These are phyloP conservation scores for Chrysoporthe deuterocubensis DNA, from an alignment of 2,329 filamentous ascomycete genomes.

Conservation along the genomic window DNA sequence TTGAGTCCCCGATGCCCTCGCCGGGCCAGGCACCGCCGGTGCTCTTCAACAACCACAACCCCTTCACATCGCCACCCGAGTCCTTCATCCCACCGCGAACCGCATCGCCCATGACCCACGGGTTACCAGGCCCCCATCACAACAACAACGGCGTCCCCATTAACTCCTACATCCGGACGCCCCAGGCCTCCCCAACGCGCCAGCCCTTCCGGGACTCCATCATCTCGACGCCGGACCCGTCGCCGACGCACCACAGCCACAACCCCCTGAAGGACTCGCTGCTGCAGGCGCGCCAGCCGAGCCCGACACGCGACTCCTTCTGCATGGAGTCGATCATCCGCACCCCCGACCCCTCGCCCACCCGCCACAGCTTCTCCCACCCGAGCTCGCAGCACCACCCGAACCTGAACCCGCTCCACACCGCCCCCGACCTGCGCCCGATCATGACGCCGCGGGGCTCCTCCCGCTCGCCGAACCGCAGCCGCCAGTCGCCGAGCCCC, in stretches of 20 bases:
- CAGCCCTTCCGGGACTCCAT: slow-evolving; percentile 25
- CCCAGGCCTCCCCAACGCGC: slow-evolving; percentile 24
- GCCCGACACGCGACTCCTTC: slow-evolving; percentile 22
- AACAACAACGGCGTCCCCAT: slow-evolving; percentile 13
- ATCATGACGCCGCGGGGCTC: slow-evolving; percentile 16
- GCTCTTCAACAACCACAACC: slow-evolving; percentile 27
- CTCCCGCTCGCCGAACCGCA: slow-evolving; percentile 23
- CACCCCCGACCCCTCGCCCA: slow-evolving; percentile 26
- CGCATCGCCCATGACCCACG: slow-evolving; percentile 23
- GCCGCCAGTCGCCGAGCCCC: slow-evolving; percentile 26
- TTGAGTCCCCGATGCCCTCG: slow-evolving; percentile 28
- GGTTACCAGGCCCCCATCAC: slow-evolving; percentile 10
- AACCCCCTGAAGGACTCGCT: slow-evolving; percentile 27
- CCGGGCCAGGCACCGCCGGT: slow-evolving; percentile 22
- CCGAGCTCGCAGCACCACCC: slow-evolving; percentile 18
- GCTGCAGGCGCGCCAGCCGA: slow-evolving; percentile 26
- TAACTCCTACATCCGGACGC: slow-evolving; percentile 21
- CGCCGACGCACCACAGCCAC: slow-evolving; percentile 23
- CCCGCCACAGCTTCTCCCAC: slow-evolving; percentile 28
- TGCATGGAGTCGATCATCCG: slow-evolving; percentile 22
- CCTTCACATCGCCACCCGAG: slow-evolving; percentile 27
- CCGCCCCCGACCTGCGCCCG: slow-evolving; percentile 26
- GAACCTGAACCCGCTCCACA: slow-evolving; percentile 18
- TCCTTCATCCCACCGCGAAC: slow-evolving; percentile 25
- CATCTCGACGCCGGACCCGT: slow-evolving; percentile 25